Base-by-base conservation (phyloP, 352 stramenopile species). In the Globisporangium okanoganense region DNA sequence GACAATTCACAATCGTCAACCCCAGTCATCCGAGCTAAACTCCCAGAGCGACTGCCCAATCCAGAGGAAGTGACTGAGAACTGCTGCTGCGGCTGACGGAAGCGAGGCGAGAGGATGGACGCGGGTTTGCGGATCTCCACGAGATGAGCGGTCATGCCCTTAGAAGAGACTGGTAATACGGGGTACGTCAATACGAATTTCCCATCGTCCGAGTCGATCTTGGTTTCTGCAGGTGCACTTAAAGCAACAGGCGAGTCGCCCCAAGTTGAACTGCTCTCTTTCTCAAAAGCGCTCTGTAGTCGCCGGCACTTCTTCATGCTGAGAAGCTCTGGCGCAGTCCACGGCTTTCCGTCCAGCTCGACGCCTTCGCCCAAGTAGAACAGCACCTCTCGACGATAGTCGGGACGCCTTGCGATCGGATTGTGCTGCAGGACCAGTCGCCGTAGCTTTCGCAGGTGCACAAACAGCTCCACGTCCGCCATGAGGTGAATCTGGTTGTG, bases 361-460 rank as follows among this genome's bases (percentile, higher is more conserved):
- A 95, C 57, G 13, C 51, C 38, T 54, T 87, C 76, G 7, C 85
- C 78, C 27, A 95, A 56, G 59, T 85, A 94, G 40, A 95, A 94
- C 1, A 94, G 51, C 18, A 93, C 77, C 56, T 95, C 85, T 24
- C 87, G 75, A 40, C 87, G 73, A 60, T 94, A 92, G 36, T 95
- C 87, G 9, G 87, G 79, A 25, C 82, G 72, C 5, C 68, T 62
- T 20, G 83, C 69, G 36, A 95, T 80, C 18, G 83, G 85, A 40
- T 95, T 95, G n/a, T 87, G 82, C 47, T 75, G 71, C 50, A 95
- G 61, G 10, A 79, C 72, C n/a, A 94, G 52, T 3, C 65, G 65
- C 5, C 56, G 62, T 1, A 95, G 72, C 22, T 66, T 65, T 5
- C 49, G 45, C n/a, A 93, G 38, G 29, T 58, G 60, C 6, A 58